Evolutionary conservation across 176 grass and related monocot species (phyloP).

Genomic region (Bothriochloa decipiens): DNA sequence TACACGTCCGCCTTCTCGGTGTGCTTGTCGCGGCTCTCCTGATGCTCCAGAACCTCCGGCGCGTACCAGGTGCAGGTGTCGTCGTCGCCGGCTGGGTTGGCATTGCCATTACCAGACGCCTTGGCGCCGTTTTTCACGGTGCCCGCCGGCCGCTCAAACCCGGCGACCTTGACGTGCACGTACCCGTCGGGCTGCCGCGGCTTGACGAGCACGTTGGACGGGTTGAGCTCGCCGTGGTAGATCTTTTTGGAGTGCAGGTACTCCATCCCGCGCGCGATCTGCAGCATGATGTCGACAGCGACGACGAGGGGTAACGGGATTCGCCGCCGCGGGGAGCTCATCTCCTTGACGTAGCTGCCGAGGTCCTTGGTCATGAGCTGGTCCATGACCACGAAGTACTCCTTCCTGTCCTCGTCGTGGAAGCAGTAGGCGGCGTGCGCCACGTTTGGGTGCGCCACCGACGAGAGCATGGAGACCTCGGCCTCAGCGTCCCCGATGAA

Average conservation of each 20-base stretch:
- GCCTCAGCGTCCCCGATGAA: constrained; percentile 60
- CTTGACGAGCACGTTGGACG: constrained; percentile 73
- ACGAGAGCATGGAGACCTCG: constrained; percentile 70
- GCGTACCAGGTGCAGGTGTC: constrained; percentile 85
- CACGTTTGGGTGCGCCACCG: constrained; percentile 73
- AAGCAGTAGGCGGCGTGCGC: constrained; percentile 70
- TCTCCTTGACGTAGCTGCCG: constrained; percentile 66
- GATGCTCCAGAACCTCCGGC: constrained; percentile 67
- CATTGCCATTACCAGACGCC: constrained; percentile 9
- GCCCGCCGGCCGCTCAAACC: constrained; percentile 49
- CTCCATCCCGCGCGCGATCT: constrained; percentile 91
- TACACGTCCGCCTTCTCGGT: constrained; percentile 96
- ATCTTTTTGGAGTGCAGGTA: constrained; percentile 77
- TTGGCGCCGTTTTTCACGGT: constrained; percentile 34
- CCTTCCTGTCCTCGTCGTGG: constrained; percentile 82
- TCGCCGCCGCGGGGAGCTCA: constrained; percentile 56
- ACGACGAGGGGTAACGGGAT: constrained; percentile 67
- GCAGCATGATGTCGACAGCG: constrained; percentile 82
- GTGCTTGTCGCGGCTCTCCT: constrained; percentile 37
- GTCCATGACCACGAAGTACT: constrained; percentile 74
- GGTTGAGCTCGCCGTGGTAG: constrained; percentile 80
- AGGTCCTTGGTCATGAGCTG: constrained; percentile 82
- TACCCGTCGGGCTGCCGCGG: constrained; percentile 60
- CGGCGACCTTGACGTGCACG: constrained; percentile 75
- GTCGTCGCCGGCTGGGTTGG: neutral